phyloP scores from a whole-genome alignment of 768 basidiomycete genomes.

The Tricholoma matsutake region DNA sequence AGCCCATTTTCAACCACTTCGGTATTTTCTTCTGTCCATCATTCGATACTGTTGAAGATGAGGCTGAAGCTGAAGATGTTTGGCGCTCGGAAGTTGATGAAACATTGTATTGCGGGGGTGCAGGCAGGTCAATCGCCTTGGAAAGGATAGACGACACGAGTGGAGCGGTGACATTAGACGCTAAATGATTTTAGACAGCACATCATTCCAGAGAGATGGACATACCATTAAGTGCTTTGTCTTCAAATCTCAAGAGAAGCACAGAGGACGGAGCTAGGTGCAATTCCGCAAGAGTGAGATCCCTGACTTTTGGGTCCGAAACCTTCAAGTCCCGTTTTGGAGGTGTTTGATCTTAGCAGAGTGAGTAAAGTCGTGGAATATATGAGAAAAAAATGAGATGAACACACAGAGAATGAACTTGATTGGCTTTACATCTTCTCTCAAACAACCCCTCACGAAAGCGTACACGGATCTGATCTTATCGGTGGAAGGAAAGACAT shows the following conservation, averaged over 20 bases:
- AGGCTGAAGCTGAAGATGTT: slow-evolving; percentile 7
- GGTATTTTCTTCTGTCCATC: slow-evolving; percentile 57
- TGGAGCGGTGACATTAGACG: slow-evolving; percentile 57
- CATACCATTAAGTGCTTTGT: slow-evolving; percentile 67
- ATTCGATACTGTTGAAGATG: slow-evolving; percentile 4
- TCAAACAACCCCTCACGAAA: slow-evolving; percentile 69
- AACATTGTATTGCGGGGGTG: slow-evolving; percentile 38
- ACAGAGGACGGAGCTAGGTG: slow-evolving; percentile 79
- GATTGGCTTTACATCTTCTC: slow-evolving; percentile 71
- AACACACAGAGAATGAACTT: slow-evolving; percentile 83
- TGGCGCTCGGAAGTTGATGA: slow-evolving; percentile 5
- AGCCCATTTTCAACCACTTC: slow-evolving; percentile 74
- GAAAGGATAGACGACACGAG: slow-evolving; percentile 53
- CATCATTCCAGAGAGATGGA: slow-evolving; percentile 8
- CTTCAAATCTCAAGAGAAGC: slow-evolving; percentile 72
- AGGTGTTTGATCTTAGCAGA: slow-evolving; percentile 64
- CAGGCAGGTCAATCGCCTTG: slow-evolving; percentile 64
- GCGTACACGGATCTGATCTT: slow-evolving; percentile 84
- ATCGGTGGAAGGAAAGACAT: slow-evolving; percentile 68
- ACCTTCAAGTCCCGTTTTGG: slow-evolving; percentile 83
- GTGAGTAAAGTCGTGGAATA: background rate
- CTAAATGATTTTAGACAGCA: slow-evolving; percentile 32
- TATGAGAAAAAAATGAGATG: background rate
- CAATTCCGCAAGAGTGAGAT: slow-evolving; percentile 64
- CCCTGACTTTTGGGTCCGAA: slow-evolving; percentile 70